These are phyloP conservation scores for Sporormia fimetaria DNA, from an alignment of 495 filamentous ascomycete species.

Conservation along the genomic window DNA sequence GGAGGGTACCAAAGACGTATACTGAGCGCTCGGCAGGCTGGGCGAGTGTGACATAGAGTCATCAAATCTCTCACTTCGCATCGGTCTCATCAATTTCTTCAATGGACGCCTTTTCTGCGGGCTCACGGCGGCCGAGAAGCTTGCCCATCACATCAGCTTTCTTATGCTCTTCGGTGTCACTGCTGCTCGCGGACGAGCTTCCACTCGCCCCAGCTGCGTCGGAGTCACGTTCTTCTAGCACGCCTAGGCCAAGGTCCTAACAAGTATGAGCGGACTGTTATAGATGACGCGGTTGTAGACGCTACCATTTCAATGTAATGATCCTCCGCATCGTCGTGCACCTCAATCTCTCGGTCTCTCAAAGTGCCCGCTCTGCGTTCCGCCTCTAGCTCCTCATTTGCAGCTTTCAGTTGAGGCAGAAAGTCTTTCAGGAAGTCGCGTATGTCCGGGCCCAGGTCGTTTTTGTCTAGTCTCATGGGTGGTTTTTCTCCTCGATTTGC, in stretches of 20 bases:
- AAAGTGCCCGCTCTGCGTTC: slow-evolving; percentile 13
- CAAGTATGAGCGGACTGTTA: neutral
- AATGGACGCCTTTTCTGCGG: slow-evolving; percentile 6
- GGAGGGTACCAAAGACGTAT: neutral
- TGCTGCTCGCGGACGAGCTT: neutral
- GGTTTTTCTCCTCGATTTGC: slow-evolving; percentile 18
- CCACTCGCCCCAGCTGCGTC: slow-evolving; percentile 5
- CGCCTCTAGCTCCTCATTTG: slow-evolving; percentile 23
- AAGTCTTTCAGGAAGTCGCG: slow-evolving; percentile 14
- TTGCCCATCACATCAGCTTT: slow-evolving; percentile 19
- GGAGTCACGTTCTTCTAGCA: slow-evolving; percentile 19
- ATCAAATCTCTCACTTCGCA: neutral
- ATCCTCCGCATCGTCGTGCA: slow-evolving; percentile 10
- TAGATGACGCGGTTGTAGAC: neutral
- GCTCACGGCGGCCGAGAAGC: slow-evolving; percentile 15
- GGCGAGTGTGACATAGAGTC: neutral
- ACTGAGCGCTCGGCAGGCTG: too few species aligned
- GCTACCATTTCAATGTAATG: slow-evolving; percentile 28
- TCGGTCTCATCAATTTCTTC: slow-evolving; percentile 5
- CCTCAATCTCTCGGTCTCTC: slow-evolving; percentile 12
- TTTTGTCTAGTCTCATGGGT: slow-evolving; percentile 8
- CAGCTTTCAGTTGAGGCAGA: slow-evolving; percentile 22
- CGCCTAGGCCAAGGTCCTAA: slow-evolving; percentile 26
- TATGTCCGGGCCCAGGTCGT: slow-evolving; percentile 10
- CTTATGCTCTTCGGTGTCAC: slow-evolving; percentile 11